These are phyloP conservation scores for Fusarium pseudograminearum DNA, from an alignment of 2,329 filamentous ascomycete species.

Conservation along the genomic window DNA sequence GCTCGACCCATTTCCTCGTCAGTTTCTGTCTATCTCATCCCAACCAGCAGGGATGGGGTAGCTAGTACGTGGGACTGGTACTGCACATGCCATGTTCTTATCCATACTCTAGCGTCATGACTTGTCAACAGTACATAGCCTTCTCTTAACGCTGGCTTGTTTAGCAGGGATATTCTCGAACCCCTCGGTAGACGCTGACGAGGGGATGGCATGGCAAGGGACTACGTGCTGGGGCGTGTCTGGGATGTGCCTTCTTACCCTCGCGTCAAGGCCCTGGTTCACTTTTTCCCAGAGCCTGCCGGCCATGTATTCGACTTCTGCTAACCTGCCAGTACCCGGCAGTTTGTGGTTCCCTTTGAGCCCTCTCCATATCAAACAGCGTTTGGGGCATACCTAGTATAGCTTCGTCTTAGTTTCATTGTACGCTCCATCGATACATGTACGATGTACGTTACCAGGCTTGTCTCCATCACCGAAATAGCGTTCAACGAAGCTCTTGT, in stretches of 20 bases:
- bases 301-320: constrained; percentile 37
- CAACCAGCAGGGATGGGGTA: constrained; percentile 43
- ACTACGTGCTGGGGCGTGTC: constrained; percentile 46
- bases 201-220: constrained; percentile 46
- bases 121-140: constrained; percentile 48
- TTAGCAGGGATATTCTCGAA: constrained; percentile 47
- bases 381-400: constrained; percentile 44
- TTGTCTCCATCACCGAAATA: constrained; percentile 37
- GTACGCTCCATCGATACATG: constrained; percentile 38
- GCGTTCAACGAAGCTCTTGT: constrained; percentile 39
- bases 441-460: constrained; percentile 40
- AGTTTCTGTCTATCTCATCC: constrained; percentile 45
- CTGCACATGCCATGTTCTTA: constrained; percentile 40
- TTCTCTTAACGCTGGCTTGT: constrained; percentile 40
- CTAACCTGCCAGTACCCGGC: constrained; percentile 45
- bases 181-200: constrained; percentile 52
- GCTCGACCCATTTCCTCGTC: constrained; percentile 46
- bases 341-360: constrained; percentile 45
- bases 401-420: constrained; percentile 47
- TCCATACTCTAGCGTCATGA: constrained; percentile 41
- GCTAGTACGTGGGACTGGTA: constrained; percentile 40
- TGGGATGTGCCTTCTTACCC: constrained; percentile 44
- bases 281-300: constrained; percentile 30
- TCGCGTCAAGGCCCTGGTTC: constrained; percentile 42
- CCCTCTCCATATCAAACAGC: constrained; percentile 40